Base-by-base conservation (phyloP, 2,329 filamentous ascomycete genomes). In the Colletotrichum camelliae region DNA sequence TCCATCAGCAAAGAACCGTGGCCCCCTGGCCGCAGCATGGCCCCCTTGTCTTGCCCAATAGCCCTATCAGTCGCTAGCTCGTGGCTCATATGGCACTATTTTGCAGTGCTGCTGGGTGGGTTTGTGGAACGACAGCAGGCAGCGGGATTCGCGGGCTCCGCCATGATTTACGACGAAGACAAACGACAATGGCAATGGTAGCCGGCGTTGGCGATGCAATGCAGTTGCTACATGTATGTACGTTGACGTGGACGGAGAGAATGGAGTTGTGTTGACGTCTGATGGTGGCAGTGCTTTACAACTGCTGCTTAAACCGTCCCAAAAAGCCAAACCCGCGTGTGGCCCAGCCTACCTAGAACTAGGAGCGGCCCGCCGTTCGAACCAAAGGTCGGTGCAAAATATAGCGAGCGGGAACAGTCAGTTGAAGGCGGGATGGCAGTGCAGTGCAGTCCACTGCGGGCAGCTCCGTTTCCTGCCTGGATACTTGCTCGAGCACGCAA, bases 1-100 rank as follows among this genome's bases (percentile, higher is more conserved):
- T 33, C 18, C 58, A 61, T 33, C 18, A 61, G n/a, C 58, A 61
- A 31, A 61, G 29, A 33, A 66, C 31, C 58, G 58, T n/a, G 27
- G 18, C 57, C 70, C 73, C 69, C 70, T 66, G 73, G 43, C 24
- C n/a, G 39, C 15, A 21, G 58, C 70, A 74, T 76, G 70, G 70
- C 35, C 35, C 74, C 74, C 70, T 55, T 74, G 74, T 76, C 74
- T 76, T 64, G 70, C 70, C 37, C 70, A 69, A 57, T 74, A 69
- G 58, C 65, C 74, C 58, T 67, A 60, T 73, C 73, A 15, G 58
- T 68, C 58, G 58, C 64, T 69, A 68, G 70, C 43, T 58, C 70
- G 55, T 61, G 57, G 58, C 27, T 60, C 24, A 52, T 64, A 31
- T 18, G 55, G 73, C 27, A 35, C 70, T 68, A 35, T 64, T 60